Conservation (phyloP, 805 yeast genomes). For the Isabelozyma rhagii region DNA sequence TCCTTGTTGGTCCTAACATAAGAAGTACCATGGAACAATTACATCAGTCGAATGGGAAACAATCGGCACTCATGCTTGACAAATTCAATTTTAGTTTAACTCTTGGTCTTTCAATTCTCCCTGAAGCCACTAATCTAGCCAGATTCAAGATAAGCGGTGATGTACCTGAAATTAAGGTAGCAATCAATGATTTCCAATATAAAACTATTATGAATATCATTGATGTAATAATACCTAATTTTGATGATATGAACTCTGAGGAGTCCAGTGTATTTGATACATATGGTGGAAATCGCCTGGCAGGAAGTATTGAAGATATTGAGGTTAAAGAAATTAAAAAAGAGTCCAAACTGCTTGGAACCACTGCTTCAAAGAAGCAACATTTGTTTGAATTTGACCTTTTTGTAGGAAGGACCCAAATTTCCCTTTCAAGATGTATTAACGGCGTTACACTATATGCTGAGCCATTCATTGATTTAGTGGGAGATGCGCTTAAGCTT, state of each 20-base stretch:
- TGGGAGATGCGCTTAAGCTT: slow-evolving; percentile 63
- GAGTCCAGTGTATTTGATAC: slow-evolving; percentile 34
- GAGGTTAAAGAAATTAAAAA: slow-evolving; percentile 3
- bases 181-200: slow-evolving; percentile 86
- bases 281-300: slow-evolving; percentile 14
- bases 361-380: slow-evolving; percentile 39
- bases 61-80: slow-evolving; percentile 65
- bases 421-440: slow-evolving; percentile 67
- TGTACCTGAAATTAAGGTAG: slow-evolving; percentile 67
- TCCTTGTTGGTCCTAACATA: slow-evolving; percentile 80
- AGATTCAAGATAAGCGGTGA: slow-evolving; percentile 71
- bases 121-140: slow-evolving; percentile 73
- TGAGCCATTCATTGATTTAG: slow-evolving; percentile 66
- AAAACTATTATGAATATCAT: slow-evolving; percentile 79
- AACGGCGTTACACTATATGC: slow-evolving; percentile 58
- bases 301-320: slow-evolving; percentile 4
- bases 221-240: slow-evolving; percentile 62
- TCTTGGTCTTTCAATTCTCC: slow-evolving; percentile 81
- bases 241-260: slow-evolving; percentile 32
- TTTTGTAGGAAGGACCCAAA: slow-evolving; percentile 57
- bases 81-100: slow-evolving; percentile 69
- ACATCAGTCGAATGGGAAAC: slow-evolving; percentile 38
- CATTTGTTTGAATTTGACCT: slow-evolving; percentile 70
- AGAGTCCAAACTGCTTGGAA: neutral
- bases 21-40: slow-evolving; percentile 74